Percentiles rank a stretch among this genome's conserved stretches.
phyloP scores from a whole-genome alignment of 1,284 basidiomycete genomes.

The Tilletia indica region DNA sequence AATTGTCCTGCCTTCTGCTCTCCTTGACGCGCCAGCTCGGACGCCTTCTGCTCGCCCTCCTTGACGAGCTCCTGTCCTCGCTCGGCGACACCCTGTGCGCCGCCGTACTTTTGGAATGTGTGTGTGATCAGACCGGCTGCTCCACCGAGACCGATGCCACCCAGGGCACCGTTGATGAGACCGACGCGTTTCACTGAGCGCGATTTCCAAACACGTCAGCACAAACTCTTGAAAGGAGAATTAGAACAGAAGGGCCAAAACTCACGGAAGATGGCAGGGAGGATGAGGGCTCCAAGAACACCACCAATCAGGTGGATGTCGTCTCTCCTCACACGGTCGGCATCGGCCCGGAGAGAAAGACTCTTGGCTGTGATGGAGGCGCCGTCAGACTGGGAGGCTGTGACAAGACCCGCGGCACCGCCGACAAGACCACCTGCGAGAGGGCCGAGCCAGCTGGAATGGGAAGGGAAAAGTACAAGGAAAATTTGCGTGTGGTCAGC shows the following conservation, averaged over 20 bases:
- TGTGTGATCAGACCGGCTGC: slow-evolving; percentile 38
- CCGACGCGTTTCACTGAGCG: slow-evolving; percentile 38
- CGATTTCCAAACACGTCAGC: not conserved
- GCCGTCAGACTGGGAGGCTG: slow-evolving; percentile 28
- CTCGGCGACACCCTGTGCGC: not conserved
- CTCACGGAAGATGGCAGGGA: slow-evolving; percentile 44
- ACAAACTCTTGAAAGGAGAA: not conserved
- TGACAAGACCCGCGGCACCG: slow-evolving; percentile 30
- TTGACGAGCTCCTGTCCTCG: not conserved
- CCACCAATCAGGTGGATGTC: slow-evolving; percentile 49
- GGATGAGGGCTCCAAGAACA: slow-evolving; percentile 42
- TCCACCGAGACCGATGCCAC: slow-evolving; percentile 48
- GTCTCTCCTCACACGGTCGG: slow-evolving; percentile 33
- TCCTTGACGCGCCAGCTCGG: slow-evolving; percentile 2
- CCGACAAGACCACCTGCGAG: slow-evolving; percentile 33
- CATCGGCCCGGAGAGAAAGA: slow-evolving; percentile 17
- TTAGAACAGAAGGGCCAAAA: not conserved
- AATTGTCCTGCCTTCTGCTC: not conserved
- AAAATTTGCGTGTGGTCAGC: not conserved
- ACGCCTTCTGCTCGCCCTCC: slow-evolving; percentile 5
- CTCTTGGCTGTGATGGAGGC: slow-evolving; percentile 19
- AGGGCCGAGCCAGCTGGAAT: slow-evolving; percentile 40
- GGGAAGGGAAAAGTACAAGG: not conserved
- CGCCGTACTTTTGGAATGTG: slow-evolving; percentile 29
- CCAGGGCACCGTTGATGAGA: slow-evolving; percentile 48